Base-by-base conservation (phyloP, 345 rosid genomes). In the Eucalyptus sideroxylon region DNA sequence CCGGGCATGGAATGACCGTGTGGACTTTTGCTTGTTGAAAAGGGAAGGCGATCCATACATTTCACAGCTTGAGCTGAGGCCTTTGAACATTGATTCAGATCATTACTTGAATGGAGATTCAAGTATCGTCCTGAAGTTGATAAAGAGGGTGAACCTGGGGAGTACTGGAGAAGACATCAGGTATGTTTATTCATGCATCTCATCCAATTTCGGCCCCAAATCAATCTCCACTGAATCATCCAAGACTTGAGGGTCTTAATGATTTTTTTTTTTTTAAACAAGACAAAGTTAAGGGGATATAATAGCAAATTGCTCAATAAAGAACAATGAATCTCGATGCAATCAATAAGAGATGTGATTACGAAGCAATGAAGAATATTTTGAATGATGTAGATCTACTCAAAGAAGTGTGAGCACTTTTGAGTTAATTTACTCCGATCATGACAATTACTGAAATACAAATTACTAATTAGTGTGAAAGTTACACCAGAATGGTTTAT, bases 1-100 rank as follows among this genome's bases (percentile, higher is more conserved):
- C 87, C 93, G 86, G 86, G 96, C 96, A 40, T 59, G 80, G 17
- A 50, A 88, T 37, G 87, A 59, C 42, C 69, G 88, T 23, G 88
- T 83, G 51, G 94, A 96, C 88, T 93, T 95, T 83, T 96, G 97
- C 93, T 88, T 95, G 87, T 88, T 42, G 89, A 90, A 91, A 37
- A 60, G 26, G 23, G 67, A 90, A 82, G 97, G 95, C 16, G 40
- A 91, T 62, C 96, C 95, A 11, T 92, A 88, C 88, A 92, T 96
- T 88, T 94, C 96, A 37, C 89, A 50, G 92, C 92, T 96, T 81
- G 96, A 94, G 91, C 91, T 95, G 56, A 93, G 96, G 93, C 93
- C 90, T 60, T 65, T 95, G 69, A 59, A 86, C 26, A 50, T 6
- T 90, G 93, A 77, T 87, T 23, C 91, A n/a, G 89, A 87, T 56